These are phyloP conservation scores for Sporothrix protearum DNA, from an alignment of 2,329 filamentous ascomycete genomes.

Conservation along the genomic window DNA sequence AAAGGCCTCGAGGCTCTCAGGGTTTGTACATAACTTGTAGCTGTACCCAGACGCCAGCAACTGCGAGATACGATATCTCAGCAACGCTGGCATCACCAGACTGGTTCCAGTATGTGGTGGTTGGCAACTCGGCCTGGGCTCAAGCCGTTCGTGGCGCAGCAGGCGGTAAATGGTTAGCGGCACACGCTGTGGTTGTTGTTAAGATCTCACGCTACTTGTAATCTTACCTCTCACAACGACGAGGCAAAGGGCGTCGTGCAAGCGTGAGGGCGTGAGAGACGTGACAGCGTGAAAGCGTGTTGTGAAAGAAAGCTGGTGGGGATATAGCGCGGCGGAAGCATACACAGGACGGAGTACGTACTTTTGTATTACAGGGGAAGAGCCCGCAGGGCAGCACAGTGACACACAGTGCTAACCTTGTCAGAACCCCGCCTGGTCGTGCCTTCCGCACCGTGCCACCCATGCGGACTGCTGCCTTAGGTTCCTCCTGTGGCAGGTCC, in stretches of 20 bases:
- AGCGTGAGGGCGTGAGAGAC: neutral
- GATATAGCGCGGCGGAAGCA: neutral
- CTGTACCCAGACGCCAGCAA: neutral
- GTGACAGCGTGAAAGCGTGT: neutral
- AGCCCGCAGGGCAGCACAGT: neutral
- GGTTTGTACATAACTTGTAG: neutral
- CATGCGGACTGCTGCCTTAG: conserved; percentile 21
- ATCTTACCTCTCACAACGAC: neutral
- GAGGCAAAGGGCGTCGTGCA: neutral
- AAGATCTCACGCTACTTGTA: conserved; percentile 2
- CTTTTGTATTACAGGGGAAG: neutral
- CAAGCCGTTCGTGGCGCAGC: conserved; percentile 20
- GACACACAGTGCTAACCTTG: neutral
- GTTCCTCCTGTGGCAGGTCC: neutral
- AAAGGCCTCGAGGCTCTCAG: neutral
- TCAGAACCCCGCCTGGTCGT: too few relatives aligned
- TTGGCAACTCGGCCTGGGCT: neutral
- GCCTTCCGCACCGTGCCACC: conserved; percentile 10
- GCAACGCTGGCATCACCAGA: neutral
- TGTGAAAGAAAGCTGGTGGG: neutral
- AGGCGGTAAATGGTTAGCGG: conserved; percentile 19
- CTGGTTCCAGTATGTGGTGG: neutral
- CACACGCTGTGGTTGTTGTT: neutral
- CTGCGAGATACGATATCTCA: neutral
- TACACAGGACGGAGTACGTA: neutral